Base-by-base conservation (phyloP, 805 yeast species). In the Kluyveromyces lactis region DNA sequence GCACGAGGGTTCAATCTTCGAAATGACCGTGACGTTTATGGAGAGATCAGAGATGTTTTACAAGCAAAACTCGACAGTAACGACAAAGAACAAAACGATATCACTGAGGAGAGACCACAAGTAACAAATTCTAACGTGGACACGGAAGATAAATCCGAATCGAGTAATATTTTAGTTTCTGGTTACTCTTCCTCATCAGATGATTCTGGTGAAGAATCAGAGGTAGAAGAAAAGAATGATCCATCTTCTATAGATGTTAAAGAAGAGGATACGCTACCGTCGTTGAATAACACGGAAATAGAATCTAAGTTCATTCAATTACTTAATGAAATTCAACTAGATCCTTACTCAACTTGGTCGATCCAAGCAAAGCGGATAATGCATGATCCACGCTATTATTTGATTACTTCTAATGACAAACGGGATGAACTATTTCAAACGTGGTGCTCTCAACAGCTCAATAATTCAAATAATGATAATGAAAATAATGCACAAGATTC, bases 271-370 rank as follows among this genome's bases (percentile, higher is more conserved):
- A 47, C 41, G 28, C 52, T 45, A 18, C 48, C 36, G 12, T 44
- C 40, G n/a, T 42, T 32, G 11, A 48, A 43, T 17, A 44, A 38
- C 7, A 47, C 52, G 6, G 21, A 9, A 7, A 7, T 31, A 4
- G 23, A 36, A 21, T 24, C 33, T 0, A 36, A 26, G 3, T 74
- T 74, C 45, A 40, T 51, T 4, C 42, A 51, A 6, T 46, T 76
- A 28, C 55, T 77, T 8, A 51, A 53, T 3, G 58, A 50, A 8
- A 33, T 49, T 17, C 19, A 53, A 0, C 42, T 71, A 9, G 66
- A 75, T 46, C 75, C 77, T 0, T 70, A 52, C 41, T 59, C 69
- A 2, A 48, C 69, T 0, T 77, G 80, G 81, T 68, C 67, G 4
- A 43, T 54, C 1, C 77, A 73, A 50, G 55, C 68, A 9, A 47